Conservation (phyloP, 1,139 yeast genomes). For the Saccharomyces hybrid region DNA sequence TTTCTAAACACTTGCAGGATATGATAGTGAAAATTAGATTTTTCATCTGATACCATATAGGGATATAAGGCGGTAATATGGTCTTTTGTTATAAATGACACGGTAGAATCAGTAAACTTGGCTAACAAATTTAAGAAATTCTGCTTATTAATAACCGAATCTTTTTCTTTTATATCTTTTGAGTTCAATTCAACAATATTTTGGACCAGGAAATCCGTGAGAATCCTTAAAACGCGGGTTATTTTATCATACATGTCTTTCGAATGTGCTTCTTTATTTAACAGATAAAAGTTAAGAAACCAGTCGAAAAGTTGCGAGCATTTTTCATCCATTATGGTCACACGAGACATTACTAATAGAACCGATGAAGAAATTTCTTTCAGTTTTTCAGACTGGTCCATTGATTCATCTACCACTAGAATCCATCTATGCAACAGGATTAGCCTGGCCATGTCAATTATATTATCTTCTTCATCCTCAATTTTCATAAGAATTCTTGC, state of each 20-base stretch:
- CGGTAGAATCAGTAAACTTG: conserved; percentile 44
- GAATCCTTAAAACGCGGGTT: conserved; percentile 16
- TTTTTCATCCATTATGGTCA: conserved; percentile 35
- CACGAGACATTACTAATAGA: conserved; percentile 35
- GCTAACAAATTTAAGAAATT: conserved; percentile 44
- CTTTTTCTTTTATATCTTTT: conserved; percentile 16
- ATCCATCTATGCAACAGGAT: conserved; percentile 45
- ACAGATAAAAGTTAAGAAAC: conserved; percentile 39
- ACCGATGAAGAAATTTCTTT: conserved; percentile 13
- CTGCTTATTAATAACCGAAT: conserved; percentile 26
- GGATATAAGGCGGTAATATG: conserved; percentile 58
- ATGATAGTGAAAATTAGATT: conserved; percentile 37
- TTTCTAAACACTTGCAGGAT: conserved; percentile 48
- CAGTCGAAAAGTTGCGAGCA: conserved; percentile 38
- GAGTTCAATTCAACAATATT: conserved; percentile 30
- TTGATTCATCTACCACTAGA: conserved; percentile 15
- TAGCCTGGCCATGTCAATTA: conserved; percentile 41
- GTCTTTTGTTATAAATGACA: conserved; percentile 50
- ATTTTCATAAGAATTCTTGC: conserved; percentile 46
- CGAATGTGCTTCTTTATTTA: conserved; percentile 30
- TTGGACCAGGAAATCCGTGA: conserved; percentile 28
- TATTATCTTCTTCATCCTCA: conserved; percentile 63
- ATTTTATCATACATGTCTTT: conserved; percentile 16
- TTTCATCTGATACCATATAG: conserved; percentile 43
- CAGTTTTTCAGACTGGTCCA: conserved; percentile 14